phyloP scores from a whole-genome alignment of 1,284 basidiomycete species.

The Ustilago shanxiensis region DNA sequence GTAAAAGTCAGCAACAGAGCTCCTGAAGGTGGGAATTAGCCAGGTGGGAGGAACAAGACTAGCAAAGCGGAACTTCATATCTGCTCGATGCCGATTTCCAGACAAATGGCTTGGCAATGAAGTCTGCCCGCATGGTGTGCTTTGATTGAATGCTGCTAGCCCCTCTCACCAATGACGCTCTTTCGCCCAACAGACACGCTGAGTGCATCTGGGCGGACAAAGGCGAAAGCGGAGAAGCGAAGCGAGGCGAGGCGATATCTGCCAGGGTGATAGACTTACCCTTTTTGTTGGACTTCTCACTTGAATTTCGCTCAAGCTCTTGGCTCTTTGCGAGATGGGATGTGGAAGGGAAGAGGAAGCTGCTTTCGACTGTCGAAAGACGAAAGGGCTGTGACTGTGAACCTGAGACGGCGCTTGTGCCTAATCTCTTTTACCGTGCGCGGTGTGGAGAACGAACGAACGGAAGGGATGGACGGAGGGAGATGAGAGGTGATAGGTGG shows the following conservation, averaged over 20 bases:
- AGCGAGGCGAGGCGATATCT: not conserved
- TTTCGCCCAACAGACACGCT: not conserved
- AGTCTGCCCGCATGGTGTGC: not conserved
- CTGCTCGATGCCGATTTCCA: not conserved
- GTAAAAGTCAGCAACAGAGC: conserved; percentile 14
- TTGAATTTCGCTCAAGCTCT: conserved; percentile 26
- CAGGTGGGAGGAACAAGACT: conserved; percentile 6
- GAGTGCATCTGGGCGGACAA: not conserved
- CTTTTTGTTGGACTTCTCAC: conserved; percentile 22
- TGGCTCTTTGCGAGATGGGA: conserved; percentile 4
- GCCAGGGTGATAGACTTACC: conserved; percentile 22
- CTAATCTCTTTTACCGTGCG: conserved; percentile 35
- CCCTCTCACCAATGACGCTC: not conserved
- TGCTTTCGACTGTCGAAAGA: conserved; percentile 34
- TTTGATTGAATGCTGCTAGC: not conserved
- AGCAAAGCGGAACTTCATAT: conserved; percentile 13
- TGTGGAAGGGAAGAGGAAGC: conserved; percentile 7
- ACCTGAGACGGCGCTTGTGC: conserved; percentile 47
- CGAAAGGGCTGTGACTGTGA: conserved; percentile 13
- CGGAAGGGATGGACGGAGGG: conserved; percentile 12
- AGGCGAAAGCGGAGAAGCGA: not conserved
- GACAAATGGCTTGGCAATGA: conserved; percentile 15
- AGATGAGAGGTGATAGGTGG: conserved; percentile 23
- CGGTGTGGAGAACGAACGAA: conserved; percentile 20
- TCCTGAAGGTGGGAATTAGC: conserved; percentile 5